phyloP scores from a whole-genome alignment of 371 early-diverging fungal genomes.

The Blakeslea trispora region DNA sequence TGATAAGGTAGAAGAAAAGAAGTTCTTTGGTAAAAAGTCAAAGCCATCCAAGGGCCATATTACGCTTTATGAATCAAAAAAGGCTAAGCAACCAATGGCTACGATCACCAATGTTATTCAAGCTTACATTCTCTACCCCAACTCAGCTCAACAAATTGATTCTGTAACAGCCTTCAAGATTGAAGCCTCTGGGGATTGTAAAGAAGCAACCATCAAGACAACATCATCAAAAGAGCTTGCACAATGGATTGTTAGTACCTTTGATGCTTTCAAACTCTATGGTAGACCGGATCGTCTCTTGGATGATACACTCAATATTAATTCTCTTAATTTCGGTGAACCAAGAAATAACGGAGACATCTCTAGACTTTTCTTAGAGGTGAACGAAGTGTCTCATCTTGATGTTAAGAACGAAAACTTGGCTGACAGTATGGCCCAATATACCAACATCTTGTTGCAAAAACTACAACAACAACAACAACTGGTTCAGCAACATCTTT shows the following conservation, averaged over 20 bases:
- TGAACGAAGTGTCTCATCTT: slow-evolving; percentile 31
- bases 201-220: slow-evolving; percentile 22
- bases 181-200: slow-evolving; percentile 13
- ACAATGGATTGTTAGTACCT: slow-evolving; percentile 35
- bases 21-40: slow-evolving; percentile 47
- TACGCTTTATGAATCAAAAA: slow-evolving; percentile 51
- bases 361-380: slow-evolving; percentile 41
- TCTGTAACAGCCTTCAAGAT: slow-evolving; percentile 21
- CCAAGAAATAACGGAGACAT: slow-evolving; percentile 12
- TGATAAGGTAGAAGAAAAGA: slow-evolving; percentile 54
- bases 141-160: slow-evolving; percentile 25
- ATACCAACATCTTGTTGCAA: slow-evolving; percentile 26
- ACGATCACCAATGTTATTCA: slow-evolving; percentile 55
- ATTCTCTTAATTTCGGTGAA: slow-evolving; percentile 35
- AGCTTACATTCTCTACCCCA: slow-evolving; percentile 67
- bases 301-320: slow-evolving; percentile 22
- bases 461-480: slow-evolving; percentile 23
- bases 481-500: slow-evolving; percentile 1
- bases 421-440: slow-evolving; percentile 34
- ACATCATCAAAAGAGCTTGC: slow-evolving; percentile 31
- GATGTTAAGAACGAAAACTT: slow-evolving; percentile 30
- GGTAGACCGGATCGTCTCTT: slow-evolving; percentile 35
- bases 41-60: slow-evolving; percentile 42
- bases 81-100: slow-evolving; percentile 46
- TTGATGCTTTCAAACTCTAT: slow-evolving; percentile 45